Conservation (phyloP, 2,329 filamentous ascomycete species). For the Sarocladiaceae sp. region DNA sequence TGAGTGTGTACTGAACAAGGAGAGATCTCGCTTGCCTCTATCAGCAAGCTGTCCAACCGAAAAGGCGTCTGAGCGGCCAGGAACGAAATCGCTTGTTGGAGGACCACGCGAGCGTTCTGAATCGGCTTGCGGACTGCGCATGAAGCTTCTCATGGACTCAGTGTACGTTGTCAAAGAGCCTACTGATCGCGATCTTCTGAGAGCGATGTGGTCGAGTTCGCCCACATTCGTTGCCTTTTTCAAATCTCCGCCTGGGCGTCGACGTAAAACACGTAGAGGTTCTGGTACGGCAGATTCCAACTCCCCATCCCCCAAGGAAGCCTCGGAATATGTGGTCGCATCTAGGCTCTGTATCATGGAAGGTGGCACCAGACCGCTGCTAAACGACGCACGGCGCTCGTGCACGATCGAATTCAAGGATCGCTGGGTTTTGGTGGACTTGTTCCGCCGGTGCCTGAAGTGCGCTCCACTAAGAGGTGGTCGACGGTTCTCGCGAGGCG, state of each 20-base stretch:
- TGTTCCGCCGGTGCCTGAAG: slow-evolving; percentile 35
- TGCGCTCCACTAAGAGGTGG: slow-evolving; percentile 23
- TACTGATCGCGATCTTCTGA: slow-evolving; percentile 50
- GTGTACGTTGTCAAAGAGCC: slow-evolving; percentile 55
- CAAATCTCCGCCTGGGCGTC: slow-evolving; percentile 70
- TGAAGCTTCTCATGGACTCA: slow-evolving; percentile 52
- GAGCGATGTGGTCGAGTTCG: slow-evolving; percentile 45
- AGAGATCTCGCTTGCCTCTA: slow-evolving; percentile 39
- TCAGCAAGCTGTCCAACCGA: slow-evolving; percentile 55
- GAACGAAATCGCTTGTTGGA: slow-evolving; percentile 10
- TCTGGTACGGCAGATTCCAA: slow-evolving; percentile 33
- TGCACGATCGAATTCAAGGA: slow-evolving; percentile 47
- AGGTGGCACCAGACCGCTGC: slow-evolving; percentile 45
- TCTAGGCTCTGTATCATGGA: slow-evolving; percentile 55
- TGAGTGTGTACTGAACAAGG: slow-evolving; percentile 55
- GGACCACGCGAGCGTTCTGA: slow-evolving; percentile 9
- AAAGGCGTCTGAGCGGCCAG: slow-evolving; percentile 38
- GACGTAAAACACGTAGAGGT: slow-evolving; percentile 58
- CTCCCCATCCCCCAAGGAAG: slow-evolving; percentile 40
- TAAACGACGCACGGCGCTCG: slow-evolving; percentile 53
- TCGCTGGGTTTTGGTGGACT: slow-evolving; percentile 41
- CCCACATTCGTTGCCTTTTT: slow-evolving; percentile 60
- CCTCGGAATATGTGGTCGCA: slow-evolving; percentile 48
- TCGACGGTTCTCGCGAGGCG: slow-evolving; percentile 19
- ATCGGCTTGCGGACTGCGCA: slow-evolving; percentile 33